These are phyloP conservation scores for Durusdinium trenchii DNA, from an alignment of 73 alveolate species.

Conservation along the genomic window DNA sequence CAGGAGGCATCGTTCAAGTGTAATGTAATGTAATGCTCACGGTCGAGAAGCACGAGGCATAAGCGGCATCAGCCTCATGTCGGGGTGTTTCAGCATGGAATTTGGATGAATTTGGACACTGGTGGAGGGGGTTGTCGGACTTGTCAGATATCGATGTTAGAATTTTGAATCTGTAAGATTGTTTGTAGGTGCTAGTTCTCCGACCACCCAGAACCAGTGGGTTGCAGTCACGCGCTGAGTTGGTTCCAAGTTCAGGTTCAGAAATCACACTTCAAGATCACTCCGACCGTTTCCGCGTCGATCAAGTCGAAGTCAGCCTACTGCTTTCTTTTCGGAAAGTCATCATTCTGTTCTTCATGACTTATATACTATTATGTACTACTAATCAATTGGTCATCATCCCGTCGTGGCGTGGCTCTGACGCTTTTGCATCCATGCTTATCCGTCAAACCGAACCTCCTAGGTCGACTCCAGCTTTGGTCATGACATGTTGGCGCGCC, in stretches of 20 bases:
- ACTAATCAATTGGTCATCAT: too few relatives aligned
- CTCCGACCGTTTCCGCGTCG: neutral
- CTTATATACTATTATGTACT: neutral
- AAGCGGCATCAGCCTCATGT: too few relatives aligned
- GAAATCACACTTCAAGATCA: neutral
- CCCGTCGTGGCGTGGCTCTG: neutral
- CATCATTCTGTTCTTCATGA: neutral
- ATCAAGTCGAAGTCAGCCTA: neutral
- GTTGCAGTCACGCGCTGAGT: neutral
- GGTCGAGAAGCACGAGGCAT: too few relatives aligned
- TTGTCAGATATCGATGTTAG: neutral
- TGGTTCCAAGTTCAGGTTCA: neutral
- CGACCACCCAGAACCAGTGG: constrained; percentile 36
- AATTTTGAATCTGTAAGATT: neutral
- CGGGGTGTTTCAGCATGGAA: too few relatives aligned
- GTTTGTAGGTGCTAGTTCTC: neutral
- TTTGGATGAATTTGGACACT: too few relatives aligned
- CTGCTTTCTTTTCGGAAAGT: neutral
- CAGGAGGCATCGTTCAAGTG: neutral
- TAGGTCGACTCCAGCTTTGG: constrained; percentile 11
- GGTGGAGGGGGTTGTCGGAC: neutral
- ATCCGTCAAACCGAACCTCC: too few relatives aligned
- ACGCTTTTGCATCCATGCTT: neutral
- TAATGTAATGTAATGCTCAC: neutral
- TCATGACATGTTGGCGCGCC: neutral